Base-by-base conservation (phyloP, 2,329 filamentous ascomycete species). In the Colletotrichum cuscutae region DNA sequence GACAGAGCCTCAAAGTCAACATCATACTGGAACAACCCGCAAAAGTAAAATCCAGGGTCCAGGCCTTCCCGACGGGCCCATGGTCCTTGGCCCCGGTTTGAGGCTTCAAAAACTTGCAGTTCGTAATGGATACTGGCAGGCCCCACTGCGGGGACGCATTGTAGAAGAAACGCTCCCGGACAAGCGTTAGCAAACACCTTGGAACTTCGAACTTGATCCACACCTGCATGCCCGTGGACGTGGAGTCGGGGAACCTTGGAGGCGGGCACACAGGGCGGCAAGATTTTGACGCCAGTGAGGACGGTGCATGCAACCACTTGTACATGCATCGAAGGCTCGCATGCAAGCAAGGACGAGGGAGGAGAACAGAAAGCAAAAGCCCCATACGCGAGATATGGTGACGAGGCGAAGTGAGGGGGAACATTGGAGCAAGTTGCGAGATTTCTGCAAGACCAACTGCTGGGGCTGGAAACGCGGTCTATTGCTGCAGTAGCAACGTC, bases 281-380 rank as follows among this genome's bases (percentile, higher is more conserved):
- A 42, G 37, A 42, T 42, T 42, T 69, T 37, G 67, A 60, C 65
- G 53, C 49, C 58, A 59, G 52, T 24, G 22, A 67, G 19, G 24
- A 52, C 13, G 42, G 49, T 52, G 60, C 66, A 72, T 72, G 71
- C 71, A 72, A 72, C 71, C 71, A 72, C 66, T 71, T 65, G 28
- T 46, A 61, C 71, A 71, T 71, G 66, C 30, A 37, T 68, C 59
- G n/a, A 65, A 28, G 49, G 57, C 60, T 56, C 56, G 61, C 71
- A 65, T 72, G 46, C 66, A 72, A 8, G 58, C 42, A n/a, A 63
- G 57, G 69, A 37, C 37, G 56, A 32, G 35, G 26, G 1, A 37
- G 8, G 37, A 42, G 37, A 42, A 42, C 15, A 32, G 24, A 19
- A 35, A 66, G 30, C 24, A 22, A 37, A 12, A 22, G 46, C 26